These are phyloP conservation scores for Hypomyces perniciosus DNA, from an alignment of 2,329 filamentous ascomycete species.

Conservation along the genomic window DNA sequence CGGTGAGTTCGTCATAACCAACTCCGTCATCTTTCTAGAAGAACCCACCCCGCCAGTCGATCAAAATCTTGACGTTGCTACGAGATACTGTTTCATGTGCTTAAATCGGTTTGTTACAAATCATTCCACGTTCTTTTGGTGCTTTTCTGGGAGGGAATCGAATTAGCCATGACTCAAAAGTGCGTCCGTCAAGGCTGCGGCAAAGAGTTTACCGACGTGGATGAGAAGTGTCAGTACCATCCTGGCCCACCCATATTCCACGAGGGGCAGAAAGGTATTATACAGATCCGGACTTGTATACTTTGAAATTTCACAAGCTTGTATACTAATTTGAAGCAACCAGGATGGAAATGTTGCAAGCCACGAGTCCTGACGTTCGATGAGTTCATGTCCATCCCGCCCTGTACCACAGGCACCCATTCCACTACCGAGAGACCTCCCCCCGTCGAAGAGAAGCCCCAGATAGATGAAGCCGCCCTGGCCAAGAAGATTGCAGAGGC, in stretches of 20 bases:
- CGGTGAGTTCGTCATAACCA: slow-evolving; percentile 24
- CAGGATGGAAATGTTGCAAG: slow-evolving; percentile 99
- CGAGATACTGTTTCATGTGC: too few species aligned
- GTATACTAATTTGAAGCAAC: not conserved
- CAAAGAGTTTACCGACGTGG: slow-evolving; percentile 74
- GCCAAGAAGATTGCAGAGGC: slow-evolving; percentile 45
- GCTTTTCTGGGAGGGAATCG: not conserved
- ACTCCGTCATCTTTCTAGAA: slow-evolving; percentile 34
- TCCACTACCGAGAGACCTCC: slow-evolving; percentile 73
- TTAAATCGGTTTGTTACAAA: not conserved
- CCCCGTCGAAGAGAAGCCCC: slow-evolving; percentile 52
- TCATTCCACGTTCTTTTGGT: not conserved
- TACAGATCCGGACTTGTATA: not conserved
- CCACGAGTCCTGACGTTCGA: slow-evolving; percentile 94
- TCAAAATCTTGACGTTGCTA: not conserved
- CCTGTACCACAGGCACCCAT: slow-evolving; percentile 90
- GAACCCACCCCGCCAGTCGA: slow-evolving; percentile 31
- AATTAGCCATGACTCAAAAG: slow-evolving; percentile 61
- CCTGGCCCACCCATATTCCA: slow-evolving; percentile 92
- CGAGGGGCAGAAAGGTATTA: slow-evolving; percentile 91
- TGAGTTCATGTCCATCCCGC: slow-evolving; percentile 88
- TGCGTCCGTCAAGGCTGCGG: slow-evolving; percentile 96
- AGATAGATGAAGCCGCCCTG: slow-evolving; percentile 36
- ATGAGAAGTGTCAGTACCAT: slow-evolving; percentile 86
- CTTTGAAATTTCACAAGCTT: not conserved